Evolutionary conservation across 495 filamentous ascomycete species (phyloP).

Genomic region (Xylaria cubensis): DNA sequence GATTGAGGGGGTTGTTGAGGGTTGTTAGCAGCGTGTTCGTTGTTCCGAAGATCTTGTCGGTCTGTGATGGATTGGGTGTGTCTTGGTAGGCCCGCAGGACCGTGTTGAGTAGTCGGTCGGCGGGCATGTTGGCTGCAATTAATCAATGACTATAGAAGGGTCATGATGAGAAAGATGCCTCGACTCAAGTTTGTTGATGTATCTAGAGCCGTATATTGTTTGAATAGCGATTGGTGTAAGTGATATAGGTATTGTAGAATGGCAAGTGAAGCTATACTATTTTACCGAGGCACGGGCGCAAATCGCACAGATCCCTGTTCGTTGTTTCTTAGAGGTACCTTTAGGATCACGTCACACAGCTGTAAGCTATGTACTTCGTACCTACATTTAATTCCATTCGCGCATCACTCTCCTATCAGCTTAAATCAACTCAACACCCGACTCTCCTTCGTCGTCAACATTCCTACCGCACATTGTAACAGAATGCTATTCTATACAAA

Average conservation of each 20-base stretch:
- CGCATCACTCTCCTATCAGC: background rate
- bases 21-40: conserved; percentile 82
- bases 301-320: background rate
- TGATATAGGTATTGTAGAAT: background rate
- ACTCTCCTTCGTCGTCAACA: background rate
- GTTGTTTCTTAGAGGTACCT: background rate
- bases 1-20: conserved; percentile 87
- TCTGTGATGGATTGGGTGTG: conserved; percentile 55
- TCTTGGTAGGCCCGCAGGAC: conserved; percentile 59
- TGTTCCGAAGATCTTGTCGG: conserved; percentile 71
- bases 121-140: conserved; percentile 45
- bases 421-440: background rate
- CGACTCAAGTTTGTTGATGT: background rate
- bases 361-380: background rate
- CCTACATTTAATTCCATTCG: background rate
- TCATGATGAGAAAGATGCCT: conserved; percentile 3
- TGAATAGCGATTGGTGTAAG: background rate
- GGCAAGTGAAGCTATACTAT: background rate
- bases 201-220: background rate
- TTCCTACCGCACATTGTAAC: conserved; percentile 4
- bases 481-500: conserved; percentile 12
- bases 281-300: conserved; percentile 21
- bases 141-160: background rate
- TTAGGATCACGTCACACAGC: background rate
- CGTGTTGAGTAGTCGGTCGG: conserved; percentile 58